These are phyloP conservation scores for Rhynchospora breviuscula DNA, from an alignment of 176 grass and related monocot species.

Conservation along the genomic window DNA sequence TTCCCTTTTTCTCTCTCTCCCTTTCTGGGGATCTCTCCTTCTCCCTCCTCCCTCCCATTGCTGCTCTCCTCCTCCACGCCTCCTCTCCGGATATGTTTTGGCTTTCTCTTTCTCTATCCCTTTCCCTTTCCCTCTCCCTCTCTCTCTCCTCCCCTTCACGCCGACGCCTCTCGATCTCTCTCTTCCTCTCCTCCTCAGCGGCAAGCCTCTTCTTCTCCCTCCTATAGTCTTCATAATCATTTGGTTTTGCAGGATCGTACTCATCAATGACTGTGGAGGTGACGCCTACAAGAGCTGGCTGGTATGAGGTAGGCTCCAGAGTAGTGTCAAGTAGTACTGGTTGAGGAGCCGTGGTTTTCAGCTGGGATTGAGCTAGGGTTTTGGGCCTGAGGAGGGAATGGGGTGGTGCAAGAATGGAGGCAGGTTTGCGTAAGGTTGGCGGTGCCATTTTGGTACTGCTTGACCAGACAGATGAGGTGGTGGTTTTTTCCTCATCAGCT, in stretches of 20 bases:
- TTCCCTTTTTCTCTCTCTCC: slow-evolving; percentile 37
- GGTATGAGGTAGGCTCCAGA: slow-evolving; percentile 28
- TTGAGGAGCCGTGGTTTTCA: neutral
- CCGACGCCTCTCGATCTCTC: slow-evolving; percentile 40
- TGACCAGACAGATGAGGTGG: slow-evolving; percentile 60
- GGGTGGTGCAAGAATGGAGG: slow-evolving; percentile 51
- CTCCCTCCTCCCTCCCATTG: slow-evolving; percentile 53
- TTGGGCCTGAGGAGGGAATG: slow-evolving; percentile 47
- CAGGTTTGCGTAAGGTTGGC: slow-evolving; percentile 61
- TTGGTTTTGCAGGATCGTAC: slow-evolving; percentile 88
- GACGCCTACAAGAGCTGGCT: slow-evolving; percentile 58
- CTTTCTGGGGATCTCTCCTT: slow-evolving; percentile 8
- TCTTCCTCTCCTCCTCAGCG: slow-evolving; percentile 48
- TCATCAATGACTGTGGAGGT: slow-evolving; percentile 71
- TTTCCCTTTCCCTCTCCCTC: slow-evolving; percentile 56
- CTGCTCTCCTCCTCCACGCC: slow-evolving; percentile 73
- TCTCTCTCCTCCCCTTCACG: slow-evolving; percentile 68
- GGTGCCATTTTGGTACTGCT: slow-evolving; percentile 87
- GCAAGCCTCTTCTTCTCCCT: slow-evolving; percentile 65
- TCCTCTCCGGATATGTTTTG: slow-evolving; percentile 86
- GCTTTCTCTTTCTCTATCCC: slow-evolving; percentile 48
- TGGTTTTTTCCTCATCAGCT: slow-evolving; percentile 61
- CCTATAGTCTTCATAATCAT: slow-evolving; percentile 82
- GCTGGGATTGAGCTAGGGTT: slow-evolving; percentile 17
- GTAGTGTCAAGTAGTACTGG: neutral